A percentile compares a stretch with the other conserved stretches of the same genome.
phyloP scores from a whole-genome alignment of 768 basidiomycete species.

The Podaxis mareebaensis region DNA sequence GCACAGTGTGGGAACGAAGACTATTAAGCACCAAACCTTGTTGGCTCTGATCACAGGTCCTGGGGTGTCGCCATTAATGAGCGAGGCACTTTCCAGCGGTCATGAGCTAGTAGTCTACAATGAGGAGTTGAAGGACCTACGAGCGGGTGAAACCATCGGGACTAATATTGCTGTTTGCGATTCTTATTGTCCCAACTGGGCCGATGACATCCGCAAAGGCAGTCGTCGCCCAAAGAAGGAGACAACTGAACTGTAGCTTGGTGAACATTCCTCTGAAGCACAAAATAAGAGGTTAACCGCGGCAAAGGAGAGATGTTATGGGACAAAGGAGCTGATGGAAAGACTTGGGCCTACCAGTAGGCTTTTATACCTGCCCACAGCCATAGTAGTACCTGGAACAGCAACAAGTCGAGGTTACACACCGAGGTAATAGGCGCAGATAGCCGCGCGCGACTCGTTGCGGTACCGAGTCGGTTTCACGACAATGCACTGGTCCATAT shows the following conservation, averaged over 20 bases:
- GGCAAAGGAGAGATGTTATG: not conserved
- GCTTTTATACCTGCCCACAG: not conserved
- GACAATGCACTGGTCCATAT: not conserved
- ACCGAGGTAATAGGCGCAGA: not conserved
- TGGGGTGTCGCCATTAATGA: slow-evolving; percentile 14
- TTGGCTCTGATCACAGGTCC: slow-evolving; percentile 18
- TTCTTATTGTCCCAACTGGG: slow-evolving; percentile 2
- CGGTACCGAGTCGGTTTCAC: not conserved
- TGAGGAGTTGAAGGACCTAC: slow-evolving; percentile 5
- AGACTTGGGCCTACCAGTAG: no score
- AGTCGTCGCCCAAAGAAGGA: not conserved
- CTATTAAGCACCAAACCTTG: slow-evolving; percentile 9
- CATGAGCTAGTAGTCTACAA: not conserved
- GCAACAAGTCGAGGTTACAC: not conserved
- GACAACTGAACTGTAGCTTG: not conserved
- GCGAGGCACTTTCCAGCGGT: slow-evolving; percentile 8
- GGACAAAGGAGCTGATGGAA: no score
- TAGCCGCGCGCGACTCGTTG: not conserved
- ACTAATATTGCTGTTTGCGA: slow-evolving; percentile 9
- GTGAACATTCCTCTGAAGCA: not conserved
- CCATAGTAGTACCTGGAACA: not conserved
- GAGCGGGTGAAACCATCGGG: slow-evolving; percentile 19
- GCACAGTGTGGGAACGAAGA: not conserved
- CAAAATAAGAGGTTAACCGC: not conserved
- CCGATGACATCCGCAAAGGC: not conserved